Percentiles rank a stretch among this genome's conserved stretches.
These are phyloP conservation scores for Globisporangium emineosum DNA, from an alignment of 352 stramenopile genomes.

Conservation along the genomic window DNA sequence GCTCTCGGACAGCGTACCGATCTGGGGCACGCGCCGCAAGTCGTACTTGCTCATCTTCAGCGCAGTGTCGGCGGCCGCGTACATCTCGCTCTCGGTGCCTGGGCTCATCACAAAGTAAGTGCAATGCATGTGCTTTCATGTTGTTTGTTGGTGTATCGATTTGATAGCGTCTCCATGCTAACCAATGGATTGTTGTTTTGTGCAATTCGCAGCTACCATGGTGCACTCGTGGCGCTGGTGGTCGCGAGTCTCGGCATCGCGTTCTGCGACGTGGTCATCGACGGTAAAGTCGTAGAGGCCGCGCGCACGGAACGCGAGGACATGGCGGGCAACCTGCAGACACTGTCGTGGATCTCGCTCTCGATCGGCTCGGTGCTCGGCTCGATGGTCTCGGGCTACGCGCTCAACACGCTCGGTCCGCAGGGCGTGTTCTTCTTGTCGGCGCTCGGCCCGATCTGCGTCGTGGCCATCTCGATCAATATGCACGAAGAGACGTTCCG, in stretches of 20 bases:
- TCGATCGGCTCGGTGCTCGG: constrained; percentile 70
- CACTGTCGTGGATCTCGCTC: constrained; percentile 72
- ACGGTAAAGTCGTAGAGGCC: constrained; percentile 74
- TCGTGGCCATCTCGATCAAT: constrained; percentile 57
- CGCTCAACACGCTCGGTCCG: constrained; percentile 57
- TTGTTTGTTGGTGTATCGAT: no score
- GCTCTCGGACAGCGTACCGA: constrained; percentile 70
- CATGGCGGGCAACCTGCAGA: constrained; percentile 76
- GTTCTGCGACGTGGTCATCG: constrained; percentile 81
- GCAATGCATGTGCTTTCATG: no score
- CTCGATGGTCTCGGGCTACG: constrained; percentile 59
- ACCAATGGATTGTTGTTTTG: no score
- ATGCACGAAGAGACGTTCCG: constrained; percentile 53
- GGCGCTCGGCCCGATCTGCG: constrained; percentile 61
- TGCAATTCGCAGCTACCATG: constrained; percentile 29
- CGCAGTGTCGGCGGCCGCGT: constrained; percentile 48
- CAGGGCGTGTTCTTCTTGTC: constrained; percentile 73
- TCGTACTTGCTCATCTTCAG: constrained; percentile 79
- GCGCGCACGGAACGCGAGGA: constrained; percentile 66
- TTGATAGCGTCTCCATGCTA: no score
- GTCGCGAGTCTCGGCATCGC: constrained; percentile 76
- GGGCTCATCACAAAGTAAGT: constrained; percentile 51
- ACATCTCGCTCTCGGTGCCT: constrained; percentile 57
- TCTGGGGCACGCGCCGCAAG: constrained; percentile 74
- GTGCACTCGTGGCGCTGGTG: constrained; percentile 54